phyloP scores from a whole-genome alignment of 768 basidiomycete species.

The Termitomyces sp. region DNA sequence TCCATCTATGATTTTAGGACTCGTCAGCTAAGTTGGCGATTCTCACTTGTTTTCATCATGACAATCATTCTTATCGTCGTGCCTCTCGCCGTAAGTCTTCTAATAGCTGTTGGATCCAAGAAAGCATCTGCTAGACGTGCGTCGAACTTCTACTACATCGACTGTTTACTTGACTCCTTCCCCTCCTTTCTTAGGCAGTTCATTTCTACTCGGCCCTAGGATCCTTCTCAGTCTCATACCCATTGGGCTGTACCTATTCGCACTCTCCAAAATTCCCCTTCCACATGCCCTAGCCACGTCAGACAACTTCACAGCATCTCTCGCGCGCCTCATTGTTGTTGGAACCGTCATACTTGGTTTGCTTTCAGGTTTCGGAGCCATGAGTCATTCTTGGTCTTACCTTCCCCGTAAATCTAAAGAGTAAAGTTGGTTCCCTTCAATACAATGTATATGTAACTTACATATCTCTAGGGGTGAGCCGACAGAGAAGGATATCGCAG shows the following conservation, averaged over 20 bases:
- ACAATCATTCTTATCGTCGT: conserved; percentile 59
- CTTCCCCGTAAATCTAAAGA: conserved; percentile 37
- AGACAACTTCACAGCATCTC: conserved; percentile 42
- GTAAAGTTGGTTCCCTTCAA: conserved; percentile 14
- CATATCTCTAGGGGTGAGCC: conserved; percentile 29
- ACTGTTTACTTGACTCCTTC: background rate
- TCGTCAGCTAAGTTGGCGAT: conserved; percentile 63
- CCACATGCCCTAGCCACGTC: conserved; percentile 42
- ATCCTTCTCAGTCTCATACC: conserved; percentile 45
- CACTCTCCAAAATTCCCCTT: conserved; percentile 65
- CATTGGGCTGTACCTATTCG: conserved; percentile 51
- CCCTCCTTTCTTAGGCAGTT: background rate
- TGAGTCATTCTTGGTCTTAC: conserved; percentile 62
- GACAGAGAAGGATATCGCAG: conserved; percentile 48
- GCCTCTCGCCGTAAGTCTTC: conserved; percentile 59
- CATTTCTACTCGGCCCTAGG: conserved; percentile 26
- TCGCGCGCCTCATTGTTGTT: conserved; percentile 67
- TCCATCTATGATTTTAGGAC: conserved; percentile 34
- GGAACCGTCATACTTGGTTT: conserved; percentile 78
- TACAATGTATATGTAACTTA: background rate
- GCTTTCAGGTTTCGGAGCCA: conserved; percentile 76
- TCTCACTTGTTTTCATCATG: conserved; percentile 62
- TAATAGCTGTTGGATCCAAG: conserved; percentile 43
- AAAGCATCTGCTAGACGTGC: conserved; percentile 18
- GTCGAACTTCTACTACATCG: background rate